Base-by-base conservation (phyloP, 2,329 filamentous ascomycete genomes). In the Xylaria hypoxylon region DNA sequence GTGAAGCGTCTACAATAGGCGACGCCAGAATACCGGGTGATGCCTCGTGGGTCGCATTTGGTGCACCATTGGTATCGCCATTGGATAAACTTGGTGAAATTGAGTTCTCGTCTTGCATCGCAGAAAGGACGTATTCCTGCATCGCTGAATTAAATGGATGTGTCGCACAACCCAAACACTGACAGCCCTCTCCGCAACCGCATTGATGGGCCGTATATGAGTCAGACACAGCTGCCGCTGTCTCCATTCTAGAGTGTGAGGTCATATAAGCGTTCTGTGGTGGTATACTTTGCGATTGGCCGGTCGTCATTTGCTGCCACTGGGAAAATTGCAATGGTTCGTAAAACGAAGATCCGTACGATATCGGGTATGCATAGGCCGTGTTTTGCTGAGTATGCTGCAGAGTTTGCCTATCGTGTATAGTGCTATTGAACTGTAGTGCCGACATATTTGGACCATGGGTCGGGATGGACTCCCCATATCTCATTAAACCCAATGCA, bases 71-170 rank as follows among this genome's bases (percentile, higher is more conserved):
- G 35, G 40, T 63, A n/a, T 67, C 58, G 13, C 55, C 58, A 47
- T 65, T 64, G 2, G 67, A 62, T 55, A 60, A n/a, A 38, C 56
- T 63, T 15, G 67, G 59, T 24, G 67, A 60, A 15, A 52, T 47
- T 6, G 79, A 60, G 3, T 58, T 56, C 50, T 77, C 50, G 66
- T 73, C 38, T 67, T 72, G 59, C 59, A 73, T 65, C 6, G 64
- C 67, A 2, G 69, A 68, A 17, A 70, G 65, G 24, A 74, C 67
- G 19, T 84, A 81, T 52, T 83, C 78, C 67, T 82, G 84, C 57
- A 86, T 91, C 24, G 88, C 86, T 7, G 87, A 82, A 70, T 92
- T 92, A 73, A 89, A 90, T 13, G 90, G 88, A 75, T 92, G 89
- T 2, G 86, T 87, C 5, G 88, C 83, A 74, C 90, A 92, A 11